These are phyloP conservation scores for Monotropa hypopitys DNA, from an alignment of 179 eudicot genomes.

Conservation along the genomic window DNA sequence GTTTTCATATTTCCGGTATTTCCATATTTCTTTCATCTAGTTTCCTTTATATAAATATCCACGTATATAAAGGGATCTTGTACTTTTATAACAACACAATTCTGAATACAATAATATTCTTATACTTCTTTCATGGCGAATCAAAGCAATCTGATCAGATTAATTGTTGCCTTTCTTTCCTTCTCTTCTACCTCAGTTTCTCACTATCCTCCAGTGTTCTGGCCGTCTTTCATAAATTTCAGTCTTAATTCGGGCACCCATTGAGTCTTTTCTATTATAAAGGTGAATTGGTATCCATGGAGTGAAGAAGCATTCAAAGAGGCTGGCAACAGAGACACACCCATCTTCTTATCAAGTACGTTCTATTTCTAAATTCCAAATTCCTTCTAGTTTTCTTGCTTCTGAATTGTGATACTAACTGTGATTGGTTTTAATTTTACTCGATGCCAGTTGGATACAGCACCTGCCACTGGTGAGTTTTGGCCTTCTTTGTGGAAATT, in stretches of 20 bases:
- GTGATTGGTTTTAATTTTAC: constrained; percentile 11
- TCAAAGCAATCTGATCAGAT: background rate
- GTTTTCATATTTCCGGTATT: no score
- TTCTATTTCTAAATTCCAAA: background rate
- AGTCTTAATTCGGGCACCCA: background rate
- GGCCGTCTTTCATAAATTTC: background rate
- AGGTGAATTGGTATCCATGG: constrained; percentile 99
- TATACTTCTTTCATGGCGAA: no score
- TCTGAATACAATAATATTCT: no score
- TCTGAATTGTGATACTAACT: constrained; percentile 14
- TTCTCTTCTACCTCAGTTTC: background rate
- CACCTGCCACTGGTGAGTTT: constrained; percentile 91
- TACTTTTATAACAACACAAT: no score
- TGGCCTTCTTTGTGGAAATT: background rate
- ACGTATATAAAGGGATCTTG: no score
- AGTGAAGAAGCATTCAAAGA: constrained; percentile 90
- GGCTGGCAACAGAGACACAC: constrained; percentile 78
- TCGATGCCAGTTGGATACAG: constrained; percentile 79
- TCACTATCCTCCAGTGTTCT: background rate
- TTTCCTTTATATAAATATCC: no score
- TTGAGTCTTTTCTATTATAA: background rate
- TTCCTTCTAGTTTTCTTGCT: background rate
- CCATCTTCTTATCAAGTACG: constrained; percentile 84
- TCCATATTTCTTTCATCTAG: no score
- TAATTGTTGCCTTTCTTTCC: background rate